Conservation (phyloP, 352 stramenopile species). For the Phytophthora ramorum region DNA sequence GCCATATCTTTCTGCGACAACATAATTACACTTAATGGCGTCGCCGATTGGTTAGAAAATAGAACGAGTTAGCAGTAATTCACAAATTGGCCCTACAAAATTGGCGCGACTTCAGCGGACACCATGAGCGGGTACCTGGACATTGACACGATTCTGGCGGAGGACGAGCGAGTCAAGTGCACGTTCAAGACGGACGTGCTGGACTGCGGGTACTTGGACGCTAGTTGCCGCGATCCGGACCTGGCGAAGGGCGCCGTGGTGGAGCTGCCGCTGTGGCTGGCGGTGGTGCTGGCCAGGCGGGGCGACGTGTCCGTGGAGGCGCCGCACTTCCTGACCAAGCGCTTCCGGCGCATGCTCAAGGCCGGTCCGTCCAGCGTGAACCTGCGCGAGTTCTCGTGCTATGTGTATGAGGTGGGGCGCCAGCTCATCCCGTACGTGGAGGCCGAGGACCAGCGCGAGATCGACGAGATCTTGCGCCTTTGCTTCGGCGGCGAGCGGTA, state of each 20-base stretch:
- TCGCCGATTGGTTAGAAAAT: slow-evolving; percentile 6
- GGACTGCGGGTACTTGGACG: slow-evolving; percentile 80
- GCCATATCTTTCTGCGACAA: slow-evolving; percentile 3
- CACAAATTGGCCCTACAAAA: no score
- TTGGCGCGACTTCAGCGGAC: background rate
- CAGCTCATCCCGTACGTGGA: slow-evolving; percentile 65
- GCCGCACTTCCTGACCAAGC: slow-evolving; percentile 70
- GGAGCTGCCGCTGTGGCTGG: slow-evolving; percentile 84
- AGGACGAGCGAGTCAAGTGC: slow-evolving; percentile 84
- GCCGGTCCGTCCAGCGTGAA: slow-evolving; percentile 77
- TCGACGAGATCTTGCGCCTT: slow-evolving; percentile 83
- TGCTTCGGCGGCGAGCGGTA: slow-evolving; percentile 82
- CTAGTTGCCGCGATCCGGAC: slow-evolving; percentile 63
- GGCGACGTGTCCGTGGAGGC: slow-evolving; percentile 65
- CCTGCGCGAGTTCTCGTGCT: slow-evolving; percentile 77
- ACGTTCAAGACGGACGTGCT: slow-evolving; percentile 71
- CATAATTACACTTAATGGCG: slow-evolving; percentile 18
- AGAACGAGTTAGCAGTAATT: background rate
- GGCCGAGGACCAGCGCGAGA: slow-evolving; percentile 52
- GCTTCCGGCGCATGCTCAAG: slow-evolving; percentile 85
- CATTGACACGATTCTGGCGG: slow-evolving; percentile 79
- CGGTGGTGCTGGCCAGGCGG: slow-evolving; percentile 52
- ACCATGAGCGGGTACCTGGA: slow-evolving; percentile 60
- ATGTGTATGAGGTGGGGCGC: slow-evolving; percentile 74
- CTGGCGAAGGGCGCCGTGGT: slow-evolving; percentile 54